A percentile compares a stretch with the other conserved stretches of the same genome.
phyloP scores from a whole-genome alignment of 192 early-diverging fungal species.

The Umbelopsis sp. region DNA sequence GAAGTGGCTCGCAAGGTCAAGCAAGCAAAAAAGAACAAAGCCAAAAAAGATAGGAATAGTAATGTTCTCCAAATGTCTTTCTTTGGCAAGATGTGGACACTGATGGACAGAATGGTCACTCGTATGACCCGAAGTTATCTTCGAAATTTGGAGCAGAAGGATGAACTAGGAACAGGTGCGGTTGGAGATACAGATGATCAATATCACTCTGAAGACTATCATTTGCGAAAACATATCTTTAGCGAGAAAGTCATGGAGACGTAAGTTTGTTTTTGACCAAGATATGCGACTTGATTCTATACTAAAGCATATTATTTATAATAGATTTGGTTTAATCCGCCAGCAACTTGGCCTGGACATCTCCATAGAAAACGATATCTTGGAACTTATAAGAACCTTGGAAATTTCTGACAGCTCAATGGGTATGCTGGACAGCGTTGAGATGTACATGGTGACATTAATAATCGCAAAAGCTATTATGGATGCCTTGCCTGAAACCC shows the following conservation, averaged over 20 bases:
- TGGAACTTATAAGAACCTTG: slow-evolving; percentile 41
- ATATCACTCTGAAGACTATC: slow-evolving; percentile 16
- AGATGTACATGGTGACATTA: slow-evolving; percentile 45
- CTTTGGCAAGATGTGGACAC: slow-evolving; percentile 49
- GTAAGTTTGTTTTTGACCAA: slow-evolving; percentile 17
- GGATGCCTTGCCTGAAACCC: slow-evolving; percentile 8
- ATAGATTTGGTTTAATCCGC: slow-evolving; percentile 36
- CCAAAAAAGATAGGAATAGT: slow-evolving; percentile 17
- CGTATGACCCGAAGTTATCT: slow-evolving; percentile 32
- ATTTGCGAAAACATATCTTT: slow-evolving; percentile 42
- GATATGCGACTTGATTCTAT: neutral
- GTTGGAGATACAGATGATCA: neutral
- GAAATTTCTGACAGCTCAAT: slow-evolving; percentile 33
- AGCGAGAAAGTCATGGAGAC: slow-evolving; percentile 44
- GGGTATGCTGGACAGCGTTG: slow-evolving; percentile 31
- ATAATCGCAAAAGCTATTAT: slow-evolving; percentile 37
- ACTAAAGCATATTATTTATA: neutral
- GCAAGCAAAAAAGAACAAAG: slow-evolving; percentile 28
- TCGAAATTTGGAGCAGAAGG: slow-evolving; percentile 1
- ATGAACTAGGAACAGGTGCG: neutral
- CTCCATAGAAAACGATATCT: slow-evolving; percentile 40
- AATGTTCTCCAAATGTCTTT: slow-evolving; percentile 37
- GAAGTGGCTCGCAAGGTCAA: slow-evolving; percentile 7
- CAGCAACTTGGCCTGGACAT: slow-evolving; percentile 26
- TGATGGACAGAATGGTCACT: slow-evolving; percentile 43